Evolutionary conservation across 768 basidiomycete genomes (phyloP).

Genomic region (Termitomyces sp.): DNA sequence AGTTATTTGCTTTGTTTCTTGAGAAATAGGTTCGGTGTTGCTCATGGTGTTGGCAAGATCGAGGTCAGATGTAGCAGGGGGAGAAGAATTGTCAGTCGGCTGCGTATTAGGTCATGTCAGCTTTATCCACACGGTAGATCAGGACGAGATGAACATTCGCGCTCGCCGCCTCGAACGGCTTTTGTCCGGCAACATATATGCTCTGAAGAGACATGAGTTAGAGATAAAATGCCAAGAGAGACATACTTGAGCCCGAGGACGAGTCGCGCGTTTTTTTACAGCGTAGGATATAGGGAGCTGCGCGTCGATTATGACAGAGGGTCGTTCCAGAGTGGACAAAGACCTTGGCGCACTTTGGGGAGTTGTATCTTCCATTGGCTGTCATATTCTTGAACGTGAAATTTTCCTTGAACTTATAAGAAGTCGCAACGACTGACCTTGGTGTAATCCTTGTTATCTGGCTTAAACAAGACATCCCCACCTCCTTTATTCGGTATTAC

Average conservation of each 20-base stretch:
- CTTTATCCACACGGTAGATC: too few species aligned
- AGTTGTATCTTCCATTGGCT: not conserved
- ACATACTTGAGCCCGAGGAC: not conserved
- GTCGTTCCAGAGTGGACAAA: not conserved
- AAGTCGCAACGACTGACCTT: slow-evolving; percentile 1
- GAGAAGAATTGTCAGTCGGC: not conserved
- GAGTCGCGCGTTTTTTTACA: not conserved
- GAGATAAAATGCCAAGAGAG: not conserved
- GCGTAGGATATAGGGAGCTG: not conserved
- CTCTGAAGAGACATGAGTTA: not conserved
- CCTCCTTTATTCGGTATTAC: not conserved
- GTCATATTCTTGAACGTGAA: too few species aligned
- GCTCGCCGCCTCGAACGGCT: not conserved
- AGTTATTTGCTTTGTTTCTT: too few species aligned
- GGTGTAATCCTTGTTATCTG: not conserved
- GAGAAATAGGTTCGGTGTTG: too few species aligned
- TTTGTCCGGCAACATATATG: not conserved
- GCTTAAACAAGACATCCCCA: not conserved
- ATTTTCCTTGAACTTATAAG: not conserved
- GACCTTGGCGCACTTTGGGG: not conserved
- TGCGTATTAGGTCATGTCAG: not conserved
- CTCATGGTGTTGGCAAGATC: not conserved
- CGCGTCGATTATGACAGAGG: not conserved
- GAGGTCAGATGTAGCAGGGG: too few species aligned
- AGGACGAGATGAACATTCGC: not conserved